phyloP scores from a whole-genome alignment of 805 yeast genomes.

The Yarrowia bubula region DNA sequence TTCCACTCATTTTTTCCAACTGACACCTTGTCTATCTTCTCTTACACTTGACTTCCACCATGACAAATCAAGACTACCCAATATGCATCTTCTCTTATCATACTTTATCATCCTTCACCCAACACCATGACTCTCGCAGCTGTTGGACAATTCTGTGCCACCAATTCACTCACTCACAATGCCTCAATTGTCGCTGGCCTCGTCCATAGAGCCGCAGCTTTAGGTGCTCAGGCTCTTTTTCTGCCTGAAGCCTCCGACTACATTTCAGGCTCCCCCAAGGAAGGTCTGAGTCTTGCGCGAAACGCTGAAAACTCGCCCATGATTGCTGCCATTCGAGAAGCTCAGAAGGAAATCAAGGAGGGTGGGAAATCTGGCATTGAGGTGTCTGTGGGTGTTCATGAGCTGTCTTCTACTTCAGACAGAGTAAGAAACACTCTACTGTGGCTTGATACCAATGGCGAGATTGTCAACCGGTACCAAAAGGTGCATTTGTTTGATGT shows the following conservation, averaged over 20 bases:
- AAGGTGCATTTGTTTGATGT: slow-evolving; percentile 90
- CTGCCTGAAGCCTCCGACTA: slow-evolving; percentile 95
- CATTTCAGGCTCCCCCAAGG: slow-evolving; percentile 65
- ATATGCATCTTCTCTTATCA: slow-evolving; percentile 6
- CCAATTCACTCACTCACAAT: slow-evolving; percentile 59
- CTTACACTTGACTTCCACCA: neutral
- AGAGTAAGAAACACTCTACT: slow-evolving; percentile 70
- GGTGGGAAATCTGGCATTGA: slow-evolving; percentile 46
- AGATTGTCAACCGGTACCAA: slow-evolving; percentile 66
- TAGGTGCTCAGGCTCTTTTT: slow-evolving; percentile 67
- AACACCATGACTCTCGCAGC: slow-evolving; percentile 59
- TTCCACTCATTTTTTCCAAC: neutral
- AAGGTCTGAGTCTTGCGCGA: slow-evolving; percentile 60
- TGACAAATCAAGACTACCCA: neutral
- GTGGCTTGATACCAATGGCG: slow-evolving; percentile 67
- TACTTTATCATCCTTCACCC: neutral
- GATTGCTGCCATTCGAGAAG: slow-evolving; percentile 42
- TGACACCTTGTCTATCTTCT: neutral
- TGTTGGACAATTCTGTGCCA: slow-evolving; percentile 82
- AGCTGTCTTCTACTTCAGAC: slow-evolving; percentile 50
- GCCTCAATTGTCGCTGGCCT: slow-evolving; percentile 57
- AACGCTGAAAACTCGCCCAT: slow-evolving; percentile 41
- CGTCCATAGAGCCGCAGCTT: slow-evolving; percentile 59
- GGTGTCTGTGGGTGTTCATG: slow-evolving; percentile 87
- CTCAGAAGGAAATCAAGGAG: slow-evolving; percentile 45